Evolutionary conservation across 176 grass and related monocot species (phyloP).

Genomic region (Aegilops speltoides): DNA sequence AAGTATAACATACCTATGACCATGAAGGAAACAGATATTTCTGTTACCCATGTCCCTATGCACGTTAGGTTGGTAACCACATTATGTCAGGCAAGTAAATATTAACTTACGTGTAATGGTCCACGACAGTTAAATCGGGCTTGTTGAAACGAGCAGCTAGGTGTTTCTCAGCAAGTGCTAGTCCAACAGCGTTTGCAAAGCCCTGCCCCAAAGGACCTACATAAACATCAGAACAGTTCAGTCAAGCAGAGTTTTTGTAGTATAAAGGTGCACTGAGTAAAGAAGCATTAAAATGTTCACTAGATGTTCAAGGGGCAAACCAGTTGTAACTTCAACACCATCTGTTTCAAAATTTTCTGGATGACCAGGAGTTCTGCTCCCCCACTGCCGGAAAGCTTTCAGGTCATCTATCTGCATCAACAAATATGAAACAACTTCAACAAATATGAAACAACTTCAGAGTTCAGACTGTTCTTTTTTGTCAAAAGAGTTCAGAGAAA

Average conservation of each 20-base stretch:
- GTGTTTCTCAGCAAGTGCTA: slow-evolving; percentile 89
- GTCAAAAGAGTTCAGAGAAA: neutral
- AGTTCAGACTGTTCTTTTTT: neutral
- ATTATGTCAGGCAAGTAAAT: neutral
- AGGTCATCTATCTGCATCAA: slow-evolving; percentile 69
- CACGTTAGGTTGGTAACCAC: neutral
- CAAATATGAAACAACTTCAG: no score
- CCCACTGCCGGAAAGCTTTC: slow-evolving; percentile 80
- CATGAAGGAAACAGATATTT: slow-evolving; percentile 5
- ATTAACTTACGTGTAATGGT: slow-evolving; percentile 82
- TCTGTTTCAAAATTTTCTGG: slow-evolving; percentile 95
- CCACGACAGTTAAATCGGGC: slow-evolving; percentile 57
- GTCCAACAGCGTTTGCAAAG: slow-evolving; percentile 81
- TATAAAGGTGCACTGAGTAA: no score
- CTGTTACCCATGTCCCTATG: neutral
- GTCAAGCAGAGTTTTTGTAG: neutral
- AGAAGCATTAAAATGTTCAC: neutral
- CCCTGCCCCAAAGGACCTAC: slow-evolving; percentile 88
- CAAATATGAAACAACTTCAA: no score
- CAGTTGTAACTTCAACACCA: slow-evolving; percentile 89
- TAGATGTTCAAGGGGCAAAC: slow-evolving; percentile 30
- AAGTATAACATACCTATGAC: slow-evolving; percentile 65
- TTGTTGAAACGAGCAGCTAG: slow-evolving; percentile 92
- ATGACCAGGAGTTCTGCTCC: slow-evolving; percentile 89
- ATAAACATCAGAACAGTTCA: slow-evolving; percentile 17